A percentile compares a stretch with the other conserved stretches of the same genome.
Evolutionary conservation across 768 basidiomycete genomes (phyloP).

Genomic region (Phaeolepiota aurea): DNA sequence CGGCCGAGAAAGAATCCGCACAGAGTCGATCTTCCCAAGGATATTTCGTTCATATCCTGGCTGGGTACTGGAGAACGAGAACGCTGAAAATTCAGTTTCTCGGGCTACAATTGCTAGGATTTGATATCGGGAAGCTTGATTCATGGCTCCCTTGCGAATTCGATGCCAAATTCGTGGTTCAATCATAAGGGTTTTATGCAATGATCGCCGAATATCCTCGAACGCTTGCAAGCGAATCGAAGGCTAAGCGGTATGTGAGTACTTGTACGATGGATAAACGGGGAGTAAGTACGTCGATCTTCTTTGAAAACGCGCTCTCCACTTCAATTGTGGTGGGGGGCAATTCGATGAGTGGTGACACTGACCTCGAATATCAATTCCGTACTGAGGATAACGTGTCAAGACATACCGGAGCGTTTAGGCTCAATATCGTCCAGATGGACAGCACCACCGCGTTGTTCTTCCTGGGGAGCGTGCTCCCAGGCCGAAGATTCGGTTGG

Average conservation of each 20-base stretch:
- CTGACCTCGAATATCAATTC: not conserved
- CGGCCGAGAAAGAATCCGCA: not conserved
- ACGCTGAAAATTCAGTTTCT: not conserved
- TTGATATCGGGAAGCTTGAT: not conserved
- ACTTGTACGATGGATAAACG: not conserved
- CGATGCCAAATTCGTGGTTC: not conserved
- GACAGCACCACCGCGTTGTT: not conserved
- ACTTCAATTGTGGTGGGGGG: constrained; percentile 25
- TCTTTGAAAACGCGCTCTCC: constrained; percentile 29
- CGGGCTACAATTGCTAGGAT: not conserved
- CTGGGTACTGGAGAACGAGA: not conserved
- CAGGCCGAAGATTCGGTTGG: not conserved
- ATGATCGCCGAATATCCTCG: constrained; percentile 1
- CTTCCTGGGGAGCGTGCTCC: not conserved
- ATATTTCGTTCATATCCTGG: not conserved
- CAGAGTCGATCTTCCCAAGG: not conserved
- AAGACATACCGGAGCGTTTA: not conserved
- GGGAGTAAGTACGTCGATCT: constrained; percentile 25
- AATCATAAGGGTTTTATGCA: constrained; percentile 2
- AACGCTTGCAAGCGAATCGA: not conserved
- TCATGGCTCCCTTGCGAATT: not conserved
- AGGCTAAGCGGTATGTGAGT: not conserved
- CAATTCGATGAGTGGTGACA: constrained; percentile 9
- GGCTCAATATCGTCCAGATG: not conserved
- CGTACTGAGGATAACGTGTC: not conserved